Conservation (phyloP, 1,284 basidiomycete genomes). For the Boletus subluridellus region DNA sequence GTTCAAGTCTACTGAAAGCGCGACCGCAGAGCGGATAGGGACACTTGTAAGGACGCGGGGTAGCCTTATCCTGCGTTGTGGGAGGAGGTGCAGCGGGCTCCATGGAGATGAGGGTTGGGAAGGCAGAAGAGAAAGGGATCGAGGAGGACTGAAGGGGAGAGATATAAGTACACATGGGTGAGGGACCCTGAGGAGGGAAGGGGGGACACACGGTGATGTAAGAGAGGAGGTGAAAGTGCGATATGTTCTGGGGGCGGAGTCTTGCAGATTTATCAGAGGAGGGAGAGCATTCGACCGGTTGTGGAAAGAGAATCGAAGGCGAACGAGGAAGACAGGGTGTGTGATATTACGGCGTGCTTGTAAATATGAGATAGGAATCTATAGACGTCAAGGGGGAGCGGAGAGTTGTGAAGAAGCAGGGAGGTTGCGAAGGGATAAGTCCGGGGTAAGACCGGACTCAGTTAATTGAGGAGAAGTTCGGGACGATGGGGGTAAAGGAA, state of each 20-base stretch:
- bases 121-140: constrained; percentile 19
- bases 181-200: constrained; percentile 10
- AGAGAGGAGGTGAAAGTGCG: constrained; percentile 11
- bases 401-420: constrained; percentile 14
- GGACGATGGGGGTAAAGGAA: constrained; percentile 14
- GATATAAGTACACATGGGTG: constrained; percentile 31
- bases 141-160: constrained; percentile 19
- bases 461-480: constrained; percentile 25
- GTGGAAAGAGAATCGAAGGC: constrained; percentile 27
- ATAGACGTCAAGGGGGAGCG: constrained; percentile 23
- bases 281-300: constrained; percentile 19
- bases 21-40: constrained; percentile 88
- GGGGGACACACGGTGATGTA: constrained; percentile 27
- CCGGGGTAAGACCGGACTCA: constrained; percentile 31
- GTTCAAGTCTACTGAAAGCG: constrained; percentile 88
- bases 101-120: constrained; percentile 24
- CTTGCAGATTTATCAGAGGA: constrained; percentile 24
- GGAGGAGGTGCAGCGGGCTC: constrained; percentile 16
- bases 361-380: constrained; percentile 28
- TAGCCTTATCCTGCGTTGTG: constrained; percentile 46
- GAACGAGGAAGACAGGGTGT: constrained; percentile 16
- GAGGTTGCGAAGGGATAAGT: constrained; percentile 22
- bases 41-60: constrained; percentile 89
- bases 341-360: constrained; percentile 30
- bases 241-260: constrained; percentile 22